phyloP scores from a whole-genome alignment of 306 rosid genomes.

The Quercus aquifolioides region DNA sequence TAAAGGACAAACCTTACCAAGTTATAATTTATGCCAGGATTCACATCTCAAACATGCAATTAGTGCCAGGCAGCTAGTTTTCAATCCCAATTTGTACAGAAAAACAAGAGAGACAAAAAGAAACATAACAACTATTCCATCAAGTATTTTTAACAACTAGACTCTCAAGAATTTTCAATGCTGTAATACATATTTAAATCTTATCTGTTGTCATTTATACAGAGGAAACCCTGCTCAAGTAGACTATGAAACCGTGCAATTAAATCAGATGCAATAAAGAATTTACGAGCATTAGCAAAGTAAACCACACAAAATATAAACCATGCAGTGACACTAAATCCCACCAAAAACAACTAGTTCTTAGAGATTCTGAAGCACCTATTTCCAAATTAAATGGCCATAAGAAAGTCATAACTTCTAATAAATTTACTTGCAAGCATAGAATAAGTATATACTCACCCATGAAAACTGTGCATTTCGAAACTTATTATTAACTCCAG shows the following conservation, averaged over 20 bases:
- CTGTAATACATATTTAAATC: neutral
- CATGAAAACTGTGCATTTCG: slow-evolving; percentile 95
- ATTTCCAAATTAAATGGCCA: neutral
- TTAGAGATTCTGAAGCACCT: neutral
- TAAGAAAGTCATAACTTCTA: neutral
- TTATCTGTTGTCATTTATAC: neutral
- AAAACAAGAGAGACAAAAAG: no score
- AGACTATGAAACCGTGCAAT: neutral
- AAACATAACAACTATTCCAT: no score
- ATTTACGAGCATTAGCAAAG: neutral
- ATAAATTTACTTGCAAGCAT: neutral
- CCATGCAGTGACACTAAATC: neutral
- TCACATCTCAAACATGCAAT: no score
- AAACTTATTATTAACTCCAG: slow-evolving; percentile 80
- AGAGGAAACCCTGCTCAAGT: neutral
- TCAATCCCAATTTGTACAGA: no score
- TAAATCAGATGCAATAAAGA: neutral
- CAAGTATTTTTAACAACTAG: neutral
- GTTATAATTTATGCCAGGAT: no score
- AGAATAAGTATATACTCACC: slow-evolving; percentile 45
- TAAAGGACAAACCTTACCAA: no score
- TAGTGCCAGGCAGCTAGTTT: no score
- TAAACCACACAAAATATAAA: neutral
- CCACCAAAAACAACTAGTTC: neutral
- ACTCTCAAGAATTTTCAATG: neutral